phyloP scores from a whole-genome alignment of 2,329 filamentous ascomycete genomes.

The Cladosporium sphaerospermum region DNA sequence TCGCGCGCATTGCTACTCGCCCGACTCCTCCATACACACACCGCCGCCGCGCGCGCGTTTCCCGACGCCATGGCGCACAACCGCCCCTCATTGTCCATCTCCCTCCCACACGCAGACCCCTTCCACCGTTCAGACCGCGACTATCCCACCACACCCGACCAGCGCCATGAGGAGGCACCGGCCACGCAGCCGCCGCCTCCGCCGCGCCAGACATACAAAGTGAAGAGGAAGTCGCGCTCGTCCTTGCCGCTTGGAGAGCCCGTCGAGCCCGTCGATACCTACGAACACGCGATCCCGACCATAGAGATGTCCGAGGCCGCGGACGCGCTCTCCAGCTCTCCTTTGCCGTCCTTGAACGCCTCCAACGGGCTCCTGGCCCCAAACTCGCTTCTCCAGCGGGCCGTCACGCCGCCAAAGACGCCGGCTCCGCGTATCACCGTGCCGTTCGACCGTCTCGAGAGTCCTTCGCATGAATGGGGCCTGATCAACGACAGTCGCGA shows the following conservation, averaged over 20 bases:
- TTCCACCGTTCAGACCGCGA: constrained; percentile 43
- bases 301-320: constrained; percentile 43
- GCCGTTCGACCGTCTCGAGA: constrained; percentile 15
- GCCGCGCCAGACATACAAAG: constrained; percentile 43
- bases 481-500: constrained; percentile 25
- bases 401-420: constrained; percentile 45
- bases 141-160: constrained; percentile 40
- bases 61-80: constrained; percentile 27
- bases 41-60: too few relatives aligned
- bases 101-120: constrained; percentile 40
- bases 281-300: constrained; percentile 38
- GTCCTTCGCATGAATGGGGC: constrained; percentile 26
- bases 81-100: constrained; percentile 44
- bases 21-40: background rate
- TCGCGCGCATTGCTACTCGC: background rate
- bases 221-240: constrained; percentile 35
- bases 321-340: constrained; percentile 23
- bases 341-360: constrained; percentile 24
- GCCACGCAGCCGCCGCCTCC: constrained; percentile 36
- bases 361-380: constrained; percentile 40
- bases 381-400: constrained; percentile 28
- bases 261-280: constrained; percentile 7
- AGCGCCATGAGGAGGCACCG: constrained; percentile 20
- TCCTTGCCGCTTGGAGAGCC: constrained; percentile 5
- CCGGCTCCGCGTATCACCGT: constrained; percentile 35